Percentiles rank a stretch among this genome's conserved stretches.
These are phyloP conservation scores for Ulota crispa DNA, from an alignment of 225 moss, liverwort and hornwort genomes.

Conservation along the genomic window DNA sequence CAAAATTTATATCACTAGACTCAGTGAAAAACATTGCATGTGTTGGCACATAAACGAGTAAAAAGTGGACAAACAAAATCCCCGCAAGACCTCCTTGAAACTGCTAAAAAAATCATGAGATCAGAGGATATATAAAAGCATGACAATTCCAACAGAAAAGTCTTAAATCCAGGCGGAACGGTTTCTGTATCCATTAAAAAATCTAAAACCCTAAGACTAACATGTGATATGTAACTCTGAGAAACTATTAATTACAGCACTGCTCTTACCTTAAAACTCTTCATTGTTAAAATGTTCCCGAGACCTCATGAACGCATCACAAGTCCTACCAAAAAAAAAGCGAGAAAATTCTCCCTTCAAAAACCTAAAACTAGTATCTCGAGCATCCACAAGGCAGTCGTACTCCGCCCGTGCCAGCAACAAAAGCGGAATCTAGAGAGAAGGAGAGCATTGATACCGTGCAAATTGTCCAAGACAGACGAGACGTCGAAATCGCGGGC, in stretches of 20 bases:
- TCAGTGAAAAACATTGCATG: not conserved
- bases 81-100: not conserved
- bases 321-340: not conserved
- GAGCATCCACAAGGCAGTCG: not conserved
- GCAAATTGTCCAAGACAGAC: constrained; percentile 66
- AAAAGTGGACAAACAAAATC: not conserved
- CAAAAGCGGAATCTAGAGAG: not conserved
- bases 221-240: not conserved
- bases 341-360: not conserved
- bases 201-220: too few species aligned
- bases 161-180: too few species aligned
- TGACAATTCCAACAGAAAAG: too few species aligned
- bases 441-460: constrained; percentile 21
- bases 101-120: not conserved
- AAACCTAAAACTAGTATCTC: not conserved
- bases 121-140: not conserved
- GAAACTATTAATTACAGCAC: not conserved
- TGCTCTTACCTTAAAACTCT: not conserved
- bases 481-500: constrained; percentile 61
- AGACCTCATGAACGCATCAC: not conserved
- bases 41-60: not conserved
- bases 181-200: too few species aligned
- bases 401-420: not conserved
- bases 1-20: not conserved
- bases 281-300: not conserved